Evolutionary conservation across 2,329 filamentous ascomycete species (phyloP).

Genomic region (Aspergillus niger): DNA sequence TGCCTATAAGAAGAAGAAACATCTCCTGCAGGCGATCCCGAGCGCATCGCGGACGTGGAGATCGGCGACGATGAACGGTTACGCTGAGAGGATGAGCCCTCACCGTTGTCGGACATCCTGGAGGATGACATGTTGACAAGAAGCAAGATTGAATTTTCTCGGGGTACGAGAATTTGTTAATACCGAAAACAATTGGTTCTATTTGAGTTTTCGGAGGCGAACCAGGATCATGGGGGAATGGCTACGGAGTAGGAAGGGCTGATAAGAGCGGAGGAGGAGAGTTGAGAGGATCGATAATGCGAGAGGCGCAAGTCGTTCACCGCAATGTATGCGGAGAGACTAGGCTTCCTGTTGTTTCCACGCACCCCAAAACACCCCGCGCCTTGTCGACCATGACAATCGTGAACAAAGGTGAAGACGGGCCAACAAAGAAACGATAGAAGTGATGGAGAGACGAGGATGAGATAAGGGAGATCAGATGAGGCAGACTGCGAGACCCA

Average conservation of each 20-base stretch:
- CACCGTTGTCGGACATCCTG: constrained; percentile 40
- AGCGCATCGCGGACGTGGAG: constrained; percentile 33
- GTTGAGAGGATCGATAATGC: neutral
- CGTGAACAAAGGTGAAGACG: neutral
- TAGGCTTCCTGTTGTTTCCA: constrained; percentile 2
- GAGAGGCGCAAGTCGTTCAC: constrained; percentile 1
- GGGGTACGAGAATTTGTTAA: neutral
- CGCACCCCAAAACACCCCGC: neutral
- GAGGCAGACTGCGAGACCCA: constrained; percentile 5
- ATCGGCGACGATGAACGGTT: constrained; percentile 36
- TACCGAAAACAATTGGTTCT: constrained; percentile 7
- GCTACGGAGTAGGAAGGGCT: neutral
- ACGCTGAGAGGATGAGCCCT: constrained; percentile 38
- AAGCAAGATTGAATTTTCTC: constrained; percentile 1
- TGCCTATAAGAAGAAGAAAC: constrained; percentile 51
- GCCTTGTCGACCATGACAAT: neutral
- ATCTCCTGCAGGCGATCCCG: constrained; percentile 43
- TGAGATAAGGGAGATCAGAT: constrained; percentile 1
- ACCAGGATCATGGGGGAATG: neutral
- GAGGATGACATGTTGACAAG: constrained; percentile 20
- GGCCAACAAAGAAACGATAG: neutral
- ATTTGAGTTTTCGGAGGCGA: constrained; percentile 8
- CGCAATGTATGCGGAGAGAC: neutral
- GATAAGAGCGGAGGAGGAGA: neutral
- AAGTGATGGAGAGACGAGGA: neutral